Conservation (phyloP, 352 stramenopile genomes). For the Globisporangium orthogonon region DNA sequence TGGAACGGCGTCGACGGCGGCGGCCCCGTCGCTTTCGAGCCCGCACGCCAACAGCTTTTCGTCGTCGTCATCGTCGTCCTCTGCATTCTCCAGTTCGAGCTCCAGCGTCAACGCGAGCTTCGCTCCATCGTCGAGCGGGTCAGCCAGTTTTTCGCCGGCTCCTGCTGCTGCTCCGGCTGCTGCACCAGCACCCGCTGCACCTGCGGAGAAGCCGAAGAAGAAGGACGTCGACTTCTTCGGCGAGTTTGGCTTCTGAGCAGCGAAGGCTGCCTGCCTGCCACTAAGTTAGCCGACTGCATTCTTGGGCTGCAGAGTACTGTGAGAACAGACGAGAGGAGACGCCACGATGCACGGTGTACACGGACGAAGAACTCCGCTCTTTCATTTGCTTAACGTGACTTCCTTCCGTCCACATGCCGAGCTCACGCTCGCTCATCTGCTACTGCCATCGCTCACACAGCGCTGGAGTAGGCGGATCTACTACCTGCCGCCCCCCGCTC, state of each 20-base stretch:
- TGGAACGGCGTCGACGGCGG: constrained; percentile 11
- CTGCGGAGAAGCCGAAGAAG: constrained; percentile 31
- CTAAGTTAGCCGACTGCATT: constrained; percentile 6
- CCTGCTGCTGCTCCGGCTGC: constrained; percentile 6
- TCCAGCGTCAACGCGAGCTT: constrained; percentile 18
- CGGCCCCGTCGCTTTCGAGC: constrained; percentile 11
- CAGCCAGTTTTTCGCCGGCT: constrained; percentile 12
- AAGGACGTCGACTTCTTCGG: constrained; percentile 85
- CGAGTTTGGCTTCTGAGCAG: constrained; percentile 67
- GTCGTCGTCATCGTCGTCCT: constrained; percentile 28
- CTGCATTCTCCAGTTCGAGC: constrained; percentile 21
- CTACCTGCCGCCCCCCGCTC: too few species aligned
- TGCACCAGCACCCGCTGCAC: constrained; percentile 14
- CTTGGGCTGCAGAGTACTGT: too few species aligned
- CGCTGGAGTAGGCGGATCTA: too few species aligned
- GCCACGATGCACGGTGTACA: background rate
- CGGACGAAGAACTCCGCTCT: background rate
- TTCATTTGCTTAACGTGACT: background rate
- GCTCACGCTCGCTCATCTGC: too few species aligned
- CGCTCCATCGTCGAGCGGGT: constrained; percentile 12
- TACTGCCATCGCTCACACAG: too few species aligned
- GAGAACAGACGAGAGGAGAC: too few species aligned
- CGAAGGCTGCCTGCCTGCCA: background rate
- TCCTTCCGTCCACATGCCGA: background rate
- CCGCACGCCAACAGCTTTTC: constrained; percentile 34